phyloP scores from a whole-genome alignment of 305 asterid species.

The Solanum hybrid region DNA sequence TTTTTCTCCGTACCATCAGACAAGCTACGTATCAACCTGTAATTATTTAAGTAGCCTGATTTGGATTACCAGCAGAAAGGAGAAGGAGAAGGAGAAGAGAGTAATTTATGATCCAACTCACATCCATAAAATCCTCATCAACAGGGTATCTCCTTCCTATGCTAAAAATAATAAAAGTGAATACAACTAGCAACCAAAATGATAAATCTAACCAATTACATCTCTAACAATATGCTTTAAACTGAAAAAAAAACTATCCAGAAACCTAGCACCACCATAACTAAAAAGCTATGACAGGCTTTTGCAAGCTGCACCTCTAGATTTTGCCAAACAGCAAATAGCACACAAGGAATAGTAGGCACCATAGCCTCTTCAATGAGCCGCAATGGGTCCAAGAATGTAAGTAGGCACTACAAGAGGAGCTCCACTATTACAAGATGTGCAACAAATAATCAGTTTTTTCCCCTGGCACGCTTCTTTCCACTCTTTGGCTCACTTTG shows the following conservation, averaged over 20 bases:
- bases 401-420: not conserved
- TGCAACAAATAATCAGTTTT: not conserved
- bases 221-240: not conserved
- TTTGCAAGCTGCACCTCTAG: not conserved
- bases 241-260: not conserved
- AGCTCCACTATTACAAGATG: conserved; percentile 5
- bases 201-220: conserved; percentile 4
- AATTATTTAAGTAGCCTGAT: not conserved
- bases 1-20: not conserved
- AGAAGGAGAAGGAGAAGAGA: not conserved
- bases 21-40: not conserved
- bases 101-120: not conserved
- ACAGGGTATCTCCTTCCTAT: not conserved
- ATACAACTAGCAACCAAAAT: not conserved
- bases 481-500: conserved; percentile 40
- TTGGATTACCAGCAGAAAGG: not conserved
- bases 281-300: not conserved
- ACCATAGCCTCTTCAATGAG: not conserved
- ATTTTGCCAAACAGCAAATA: not conserved
- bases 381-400: not conserved
- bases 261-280: not conserved
- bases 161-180: not conserved
- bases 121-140: not conserved
- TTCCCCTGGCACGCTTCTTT: conserved; percentile 55
- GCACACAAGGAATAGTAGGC: not conserved